Evolutionary conservation across 108 stramenopile species (phyloP).

Genomic region (Skeletonema potamos): DNA sequence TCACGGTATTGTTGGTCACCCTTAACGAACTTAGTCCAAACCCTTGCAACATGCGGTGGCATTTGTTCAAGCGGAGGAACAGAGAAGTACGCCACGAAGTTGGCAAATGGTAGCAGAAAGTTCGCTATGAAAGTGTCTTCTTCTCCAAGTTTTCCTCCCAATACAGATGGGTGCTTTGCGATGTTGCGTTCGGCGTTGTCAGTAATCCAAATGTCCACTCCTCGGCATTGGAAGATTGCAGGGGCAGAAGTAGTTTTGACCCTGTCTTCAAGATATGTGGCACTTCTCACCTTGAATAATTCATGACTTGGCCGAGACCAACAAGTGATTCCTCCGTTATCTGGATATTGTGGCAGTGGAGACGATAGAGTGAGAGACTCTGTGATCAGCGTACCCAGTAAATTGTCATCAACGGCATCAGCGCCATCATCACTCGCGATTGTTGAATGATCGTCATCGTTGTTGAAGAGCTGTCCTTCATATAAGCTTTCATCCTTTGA

Average conservation of each 20-base stretch:
- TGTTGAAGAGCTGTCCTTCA: background rate
- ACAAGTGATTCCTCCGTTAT: conserved; percentile 72
- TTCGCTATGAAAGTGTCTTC: conserved; percentile 88
- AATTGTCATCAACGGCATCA: conserved; percentile 44
- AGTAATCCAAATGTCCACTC: conserved; percentile 88
- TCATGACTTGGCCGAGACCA: conserved; percentile 75
- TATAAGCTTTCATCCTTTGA: background rate
- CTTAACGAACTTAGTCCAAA: conserved; percentile 76
- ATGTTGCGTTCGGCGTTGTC: conserved; percentile 87
- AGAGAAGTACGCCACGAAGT: conserved; percentile 85
- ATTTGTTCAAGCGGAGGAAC: conserved; percentile 68
- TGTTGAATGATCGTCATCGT: conserved; percentile 43
- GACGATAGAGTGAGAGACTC: conserved; percentile 50
- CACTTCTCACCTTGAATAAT: conserved; percentile 83
- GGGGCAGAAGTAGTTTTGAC: conserved; percentile 76
- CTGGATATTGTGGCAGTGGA: conserved; percentile 70
- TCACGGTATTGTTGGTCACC: conserved; percentile 89
- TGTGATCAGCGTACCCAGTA: conserved; percentile 2
- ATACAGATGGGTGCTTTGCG: conserved; percentile 79
- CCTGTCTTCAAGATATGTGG: conserved; percentile 73
- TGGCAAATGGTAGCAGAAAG: conserved; percentile 90
- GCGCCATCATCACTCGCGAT: conserved; percentile 40
- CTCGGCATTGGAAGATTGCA: conserved; percentile 71
- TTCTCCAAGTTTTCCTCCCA: conserved; percentile 72
- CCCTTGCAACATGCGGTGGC: conserved; percentile 58